Percentiles rank a stretch among this genome's conserved stretches.
Evolutionary conservation across 2,329 filamentous ascomycete species (phyloP).

Genomic region (Sarocladiaceae sp.): DNA sequence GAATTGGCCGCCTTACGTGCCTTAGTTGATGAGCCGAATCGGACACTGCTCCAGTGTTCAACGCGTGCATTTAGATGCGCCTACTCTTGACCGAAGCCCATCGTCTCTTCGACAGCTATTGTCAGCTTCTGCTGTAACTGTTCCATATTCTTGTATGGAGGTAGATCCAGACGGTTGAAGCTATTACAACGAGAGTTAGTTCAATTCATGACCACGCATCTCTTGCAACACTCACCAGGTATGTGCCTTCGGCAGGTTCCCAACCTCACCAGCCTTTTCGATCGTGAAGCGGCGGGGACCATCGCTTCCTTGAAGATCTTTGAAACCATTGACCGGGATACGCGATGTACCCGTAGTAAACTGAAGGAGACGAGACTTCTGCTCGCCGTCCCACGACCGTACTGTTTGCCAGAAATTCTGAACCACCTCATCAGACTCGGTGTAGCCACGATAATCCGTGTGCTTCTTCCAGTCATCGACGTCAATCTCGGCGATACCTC

Average conservation of each 20-base stretch:
- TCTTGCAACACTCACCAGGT: constrained; percentile 92
- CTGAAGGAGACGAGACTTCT: constrained; percentile 92
- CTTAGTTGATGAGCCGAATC: no score
- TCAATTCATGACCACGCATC: no score
- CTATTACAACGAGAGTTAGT: constrained; percentile 38
- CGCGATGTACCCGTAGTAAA: constrained; percentile 96
- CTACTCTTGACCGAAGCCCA: constrained; percentile 97
- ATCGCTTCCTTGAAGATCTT: constrained; percentile 95
- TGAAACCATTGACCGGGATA: constrained; percentile 99
- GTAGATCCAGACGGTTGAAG: constrained; percentile 95
- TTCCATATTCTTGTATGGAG: constrained; percentile 85
- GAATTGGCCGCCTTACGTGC: no score
- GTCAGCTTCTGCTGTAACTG: constrained; percentile 83
- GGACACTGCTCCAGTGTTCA: background rate
- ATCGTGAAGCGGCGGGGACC: constrained; percentile 94
- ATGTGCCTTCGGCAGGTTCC: constrained; percentile 90
- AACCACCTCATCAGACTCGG: constrained; percentile 93
- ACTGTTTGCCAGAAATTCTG: constrained; percentile 99
- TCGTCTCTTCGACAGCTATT: constrained; percentile 96
- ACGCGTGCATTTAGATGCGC: constrained; percentile 12
- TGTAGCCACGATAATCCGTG: constrained; percentile 97
- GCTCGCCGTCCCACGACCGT: constrained; percentile 93
- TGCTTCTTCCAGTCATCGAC: constrained; percentile 99
- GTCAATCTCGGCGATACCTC: constrained; percentile 99
- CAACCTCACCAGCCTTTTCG: constrained; percentile 89